A percentile compares a stretch with the other conserved stretches of the same genome.
These are phyloP conservation scores for Colletotrichum destructivum DNA, from an alignment of 2,329 filamentous ascomycete species.

Conservation along the genomic window DNA sequence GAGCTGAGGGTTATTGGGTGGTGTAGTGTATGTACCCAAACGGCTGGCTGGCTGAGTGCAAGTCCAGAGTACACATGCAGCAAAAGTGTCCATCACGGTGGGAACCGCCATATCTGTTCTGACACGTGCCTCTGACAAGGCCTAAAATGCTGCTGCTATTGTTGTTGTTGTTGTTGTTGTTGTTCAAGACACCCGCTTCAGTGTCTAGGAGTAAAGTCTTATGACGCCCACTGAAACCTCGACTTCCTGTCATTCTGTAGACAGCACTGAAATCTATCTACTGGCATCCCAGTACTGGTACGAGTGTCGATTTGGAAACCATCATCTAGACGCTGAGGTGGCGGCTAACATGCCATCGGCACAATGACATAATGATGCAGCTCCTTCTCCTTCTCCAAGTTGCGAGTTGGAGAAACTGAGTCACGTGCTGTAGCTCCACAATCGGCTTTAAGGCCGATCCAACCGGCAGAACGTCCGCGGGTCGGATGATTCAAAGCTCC, in stretches of 20 bases:
- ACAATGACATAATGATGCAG: slow-evolving; percentile 28
- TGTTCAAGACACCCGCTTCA: too few relatives aligned
- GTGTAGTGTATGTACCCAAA: too few relatives aligned
- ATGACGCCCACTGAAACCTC: too few relatives aligned
- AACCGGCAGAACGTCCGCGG: background rate
- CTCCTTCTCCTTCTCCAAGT: background rate
- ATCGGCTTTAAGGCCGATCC: background rate
- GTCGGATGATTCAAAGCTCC: slow-evolving; percentile 5
- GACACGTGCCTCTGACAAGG: background rate
- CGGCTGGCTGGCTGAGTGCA: too few relatives aligned
- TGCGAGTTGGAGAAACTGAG: background rate
- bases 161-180: too few relatives aligned
- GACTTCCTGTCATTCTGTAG: too few relatives aligned
- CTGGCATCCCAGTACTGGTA: too few relatives aligned
- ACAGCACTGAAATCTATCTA: too few relatives aligned
- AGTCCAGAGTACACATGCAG: background rate
- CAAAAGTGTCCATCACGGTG: too few relatives aligned
- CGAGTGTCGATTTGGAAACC: too few relatives aligned
- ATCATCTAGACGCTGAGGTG: background rate
- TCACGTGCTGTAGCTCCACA: background rate
- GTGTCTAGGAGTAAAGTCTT: too few relatives aligned
- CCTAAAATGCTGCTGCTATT: too few relatives aligned
- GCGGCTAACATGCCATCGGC: background rate
- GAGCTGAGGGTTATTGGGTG: background rate
- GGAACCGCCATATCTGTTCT: background rate